Conservation (phyloP, 805 yeast species). For the Saccharomycopsis capsularis region DNA sequence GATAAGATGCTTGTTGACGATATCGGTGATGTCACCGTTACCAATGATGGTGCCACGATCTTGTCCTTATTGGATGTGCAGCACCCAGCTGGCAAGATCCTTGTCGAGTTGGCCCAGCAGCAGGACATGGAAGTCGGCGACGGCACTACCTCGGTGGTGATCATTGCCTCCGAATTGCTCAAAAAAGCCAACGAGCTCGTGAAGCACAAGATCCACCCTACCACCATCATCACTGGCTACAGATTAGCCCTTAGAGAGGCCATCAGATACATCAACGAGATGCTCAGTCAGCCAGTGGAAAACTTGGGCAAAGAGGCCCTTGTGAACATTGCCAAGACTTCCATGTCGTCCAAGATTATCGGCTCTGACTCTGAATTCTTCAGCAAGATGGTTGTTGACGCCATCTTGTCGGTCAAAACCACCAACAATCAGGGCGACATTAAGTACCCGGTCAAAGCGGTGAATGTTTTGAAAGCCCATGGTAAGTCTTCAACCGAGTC, state of each 20-base stretch:
- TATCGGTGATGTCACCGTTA: constrained; percentile 97
- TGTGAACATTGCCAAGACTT: constrained; percentile 88
- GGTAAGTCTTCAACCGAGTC: constrained; percentile 91
- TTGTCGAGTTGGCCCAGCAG: constrained; percentile 96
- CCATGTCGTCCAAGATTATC: constrained; percentile 94
- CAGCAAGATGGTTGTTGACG: constrained; percentile 85
- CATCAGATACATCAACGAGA: constrained; percentile 75
- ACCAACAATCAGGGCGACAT: constrained; percentile 79
- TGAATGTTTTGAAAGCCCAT: constrained; percentile 90
- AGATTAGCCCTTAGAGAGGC: constrained; percentile 92
- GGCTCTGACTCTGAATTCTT: constrained; percentile 92
- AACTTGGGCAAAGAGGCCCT: constrained; percentile 74
- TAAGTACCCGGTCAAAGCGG: constrained; percentile 95
- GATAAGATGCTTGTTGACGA: constrained; percentile 99
- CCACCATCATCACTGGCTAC: constrained; percentile 95
- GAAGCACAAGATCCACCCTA: constrained; percentile 91
- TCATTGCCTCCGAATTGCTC: constrained; percentile 86
- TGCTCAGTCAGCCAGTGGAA: constrained; percentile 74
- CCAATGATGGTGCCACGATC: constrained; percentile 98
- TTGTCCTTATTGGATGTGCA: constrained; percentile 86
- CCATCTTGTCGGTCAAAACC: constrained; percentile 91
- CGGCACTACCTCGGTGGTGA: constrained; percentile 96
- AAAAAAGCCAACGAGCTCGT: constrained; percentile 92
- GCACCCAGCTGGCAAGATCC: constrained; percentile 97
- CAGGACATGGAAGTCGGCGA: constrained; percentile 98